Base-by-base conservation (phyloP, 169 alveolate species). In the Neospora caninum region DNA sequence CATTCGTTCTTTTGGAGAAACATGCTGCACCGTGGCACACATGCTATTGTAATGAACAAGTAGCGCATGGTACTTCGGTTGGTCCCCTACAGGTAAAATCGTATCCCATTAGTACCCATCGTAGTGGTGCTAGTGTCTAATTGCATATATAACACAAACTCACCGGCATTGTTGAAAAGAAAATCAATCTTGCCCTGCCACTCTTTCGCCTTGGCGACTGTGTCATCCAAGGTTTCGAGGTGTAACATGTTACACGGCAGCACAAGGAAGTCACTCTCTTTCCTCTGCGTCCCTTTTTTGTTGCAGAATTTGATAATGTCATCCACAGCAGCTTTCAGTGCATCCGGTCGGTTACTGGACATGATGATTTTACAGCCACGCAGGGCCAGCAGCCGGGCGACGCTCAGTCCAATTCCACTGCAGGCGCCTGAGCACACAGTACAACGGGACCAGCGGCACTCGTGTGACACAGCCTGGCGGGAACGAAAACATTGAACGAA, bases 381-480 rank as follows among this genome's bases (percentile, higher is more conserved):
- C 67, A 42, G 9, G 69, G 89, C 89, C 67, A 82, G 67, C 22
- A 82, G 69, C 89, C 41, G 7, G 7, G 89, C 89, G 25, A 45
- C 67, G 89, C 89, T 82, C 89, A 82, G 89, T 6, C 89, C 89
- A 82, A 82, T 82, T 1, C 89, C 89, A n/a, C 89, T 82, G 89
- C 89, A 82, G n/a, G 89, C 89, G 2, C 89, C 89, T 82, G 54
- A 78, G 87, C 78, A 29, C 34, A 64, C 9, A 27, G 80, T n/a
- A 69, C 80, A 69, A 0, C n/a, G 0, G 18, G 0, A n/a, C 9
- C n/a, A 69, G 80, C 80, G 25, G 9, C n/a, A n/a, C 38, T 69
- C 80, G 80, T 18, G 18, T 27, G 36, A 64, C 78, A 64, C 13
- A 4, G 36, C 25, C 78, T 4, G 36, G 78, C 25, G 34, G 25